These are phyloP conservation scores for Cladophialophora carrionii DNA, from an alignment of 2,329 filamentous ascomycete species.

Conservation along the genomic window DNA sequence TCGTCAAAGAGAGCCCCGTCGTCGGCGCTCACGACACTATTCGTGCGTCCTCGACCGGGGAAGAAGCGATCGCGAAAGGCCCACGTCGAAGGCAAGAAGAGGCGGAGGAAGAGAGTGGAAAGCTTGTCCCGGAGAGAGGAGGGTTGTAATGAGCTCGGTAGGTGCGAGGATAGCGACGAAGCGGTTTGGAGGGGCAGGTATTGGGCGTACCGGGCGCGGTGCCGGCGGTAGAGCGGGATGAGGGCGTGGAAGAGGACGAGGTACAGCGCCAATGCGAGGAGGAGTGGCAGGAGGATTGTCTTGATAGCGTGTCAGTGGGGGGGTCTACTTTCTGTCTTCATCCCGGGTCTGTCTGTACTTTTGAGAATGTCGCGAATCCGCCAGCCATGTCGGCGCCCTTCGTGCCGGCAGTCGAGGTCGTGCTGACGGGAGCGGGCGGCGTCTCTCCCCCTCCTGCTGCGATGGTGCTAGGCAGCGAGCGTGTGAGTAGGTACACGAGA, in stretches of 20 bases:
- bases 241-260: constrained; percentile 66
- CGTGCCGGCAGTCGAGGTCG: constrained; percentile 8
- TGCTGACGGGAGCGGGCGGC: constrained; percentile 21
- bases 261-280: constrained; percentile 72
- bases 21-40: constrained; percentile 48
- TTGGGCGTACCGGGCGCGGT: constrained; percentile 71
- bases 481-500: constrained; percentile 4
- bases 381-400: constrained; percentile 26
- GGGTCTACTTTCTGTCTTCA: neutral
- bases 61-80: constrained; percentile 43
- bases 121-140: constrained; percentile 47
- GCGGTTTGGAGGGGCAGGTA: constrained; percentile 64
- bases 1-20: constrained; percentile 66
- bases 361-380: constrained; percentile 26
- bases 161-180: constrained; percentile 53
- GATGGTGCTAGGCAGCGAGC: constrained; percentile 27
- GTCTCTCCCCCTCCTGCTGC: constrained; percentile 12
- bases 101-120: constrained; percentile 48
- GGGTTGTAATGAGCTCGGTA: constrained; percentile 32
- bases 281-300: constrained; percentile 71
- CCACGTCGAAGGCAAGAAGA: constrained; percentile 51
- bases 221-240: constrained; percentile 69
- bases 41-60: constrained; percentile 34
- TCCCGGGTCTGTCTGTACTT: constrained; percentile 18
- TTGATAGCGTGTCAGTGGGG: constrained; percentile 43